These are phyloP conservation scores for Polytrichum formosum DNA, from an alignment of 225 moss, liverwort and hornwort genomes.

Conservation along the genomic window DNA sequence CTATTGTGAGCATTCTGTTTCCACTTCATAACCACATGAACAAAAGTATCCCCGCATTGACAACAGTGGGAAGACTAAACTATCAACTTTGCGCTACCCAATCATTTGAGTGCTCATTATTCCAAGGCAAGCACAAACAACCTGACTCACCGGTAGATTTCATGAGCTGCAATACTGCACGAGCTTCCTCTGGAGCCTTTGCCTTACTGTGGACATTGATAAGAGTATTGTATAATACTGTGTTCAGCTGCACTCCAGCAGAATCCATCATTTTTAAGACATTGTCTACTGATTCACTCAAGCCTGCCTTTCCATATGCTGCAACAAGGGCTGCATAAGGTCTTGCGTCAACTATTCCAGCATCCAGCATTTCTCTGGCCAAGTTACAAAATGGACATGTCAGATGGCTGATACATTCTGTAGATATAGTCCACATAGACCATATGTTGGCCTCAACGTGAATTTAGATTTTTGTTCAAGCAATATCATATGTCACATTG, in stretches of 20 bases:
- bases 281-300: constrained; percentile 30
- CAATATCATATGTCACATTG: too few species aligned
- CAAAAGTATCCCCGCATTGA: too few species aligned
- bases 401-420: not conserved
- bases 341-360: constrained; percentile 52
- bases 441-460: too few species aligned
- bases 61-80: not conserved
- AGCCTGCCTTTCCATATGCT: constrained; percentile 61
- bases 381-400: constrained; percentile 1
- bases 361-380: constrained; percentile 50
- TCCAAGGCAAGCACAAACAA: not conserved
- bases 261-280: constrained; percentile 47
- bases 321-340: constrained; percentile 57
- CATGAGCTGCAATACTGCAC: constrained; percentile 51
- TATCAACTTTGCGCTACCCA: not conserved
- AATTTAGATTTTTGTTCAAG: too few species aligned
- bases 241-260: constrained; percentile 38
- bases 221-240: constrained; percentile 44
- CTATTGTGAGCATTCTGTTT: too few species aligned
- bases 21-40: too few species aligned
- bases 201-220: constrained; percentile 58
- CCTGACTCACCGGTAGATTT: constrained; percentile 35
- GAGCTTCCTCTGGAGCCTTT: constrained; percentile 53
- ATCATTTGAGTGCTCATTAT: not conserved
- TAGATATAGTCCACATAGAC: not conserved